These are phyloP conservation scores for Myxozyma lipomycoides DNA, from an alignment of 805 yeast species.

Conservation along the genomic window DNA sequence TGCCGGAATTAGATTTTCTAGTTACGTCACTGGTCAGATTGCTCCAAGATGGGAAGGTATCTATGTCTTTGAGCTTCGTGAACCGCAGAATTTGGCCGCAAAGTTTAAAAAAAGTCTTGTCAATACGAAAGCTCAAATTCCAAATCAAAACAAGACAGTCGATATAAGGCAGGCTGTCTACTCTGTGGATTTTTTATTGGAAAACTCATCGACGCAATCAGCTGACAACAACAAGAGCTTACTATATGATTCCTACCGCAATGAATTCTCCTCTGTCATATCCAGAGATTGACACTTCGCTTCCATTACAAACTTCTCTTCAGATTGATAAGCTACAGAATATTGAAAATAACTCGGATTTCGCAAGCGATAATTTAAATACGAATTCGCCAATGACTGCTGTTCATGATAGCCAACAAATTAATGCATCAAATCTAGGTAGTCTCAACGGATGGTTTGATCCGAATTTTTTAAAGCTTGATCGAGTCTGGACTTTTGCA, in stretches of 20 bases:
- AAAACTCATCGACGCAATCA: neutral
- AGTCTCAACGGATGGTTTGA: slow-evolving; percentile 10
- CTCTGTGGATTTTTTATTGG: neutral
- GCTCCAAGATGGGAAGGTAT: slow-evolving; percentile 12
- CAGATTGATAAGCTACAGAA: neutral
- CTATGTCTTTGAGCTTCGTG: slow-evolving; percentile 3
- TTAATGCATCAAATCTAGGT: neutral
- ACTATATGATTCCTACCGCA: neutral
- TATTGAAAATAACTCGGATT: neutral
- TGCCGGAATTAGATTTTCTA: slow-evolving; percentile 6
- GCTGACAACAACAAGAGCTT: neutral
- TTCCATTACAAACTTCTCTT: neutral
- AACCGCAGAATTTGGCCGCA: slow-evolving; percentile 7
- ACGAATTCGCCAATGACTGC: no score
- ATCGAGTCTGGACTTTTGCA: slow-evolving; percentile 19
- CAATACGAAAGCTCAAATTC: slow-evolving; percentile 2
- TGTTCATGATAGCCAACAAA: no score
- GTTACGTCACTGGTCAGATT: slow-evolving; percentile 6
- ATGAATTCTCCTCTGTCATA: neutral
- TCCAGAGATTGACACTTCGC: neutral
- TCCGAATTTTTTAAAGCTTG: slow-evolving; percentile 13
- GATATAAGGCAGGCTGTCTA: neutral
- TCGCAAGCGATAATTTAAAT: neutral
- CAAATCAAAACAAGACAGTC: neutral
- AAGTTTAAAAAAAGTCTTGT: slow-evolving; percentile 3